phyloP scores from a whole-genome alignment of 2,329 filamentous ascomycete genomes.

The Stachybotrys elegans region DNA sequence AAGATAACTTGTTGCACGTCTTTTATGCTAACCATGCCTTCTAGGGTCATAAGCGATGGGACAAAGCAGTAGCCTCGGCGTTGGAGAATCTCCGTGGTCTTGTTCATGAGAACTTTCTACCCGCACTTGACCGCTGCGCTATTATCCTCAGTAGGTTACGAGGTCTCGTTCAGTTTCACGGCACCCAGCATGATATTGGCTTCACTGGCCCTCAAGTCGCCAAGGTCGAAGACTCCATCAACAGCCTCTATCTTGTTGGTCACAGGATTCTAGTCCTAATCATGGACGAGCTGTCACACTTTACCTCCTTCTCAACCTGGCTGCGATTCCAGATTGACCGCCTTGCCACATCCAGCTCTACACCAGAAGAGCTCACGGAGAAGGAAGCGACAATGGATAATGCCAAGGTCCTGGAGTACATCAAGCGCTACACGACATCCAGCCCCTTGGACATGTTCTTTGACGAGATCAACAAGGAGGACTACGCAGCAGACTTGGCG shows the following conservation, averaged over 20 bases:
- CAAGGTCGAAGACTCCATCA: constrained; percentile 63
- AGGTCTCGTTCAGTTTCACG: constrained; percentile 78
- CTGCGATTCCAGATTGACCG: constrained; percentile 77
- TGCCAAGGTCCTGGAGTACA: constrained; percentile 68
- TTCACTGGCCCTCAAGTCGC: constrained; percentile 60
- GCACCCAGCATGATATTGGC: constrained; percentile 59
- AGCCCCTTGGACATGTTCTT: constrained; percentile 64
- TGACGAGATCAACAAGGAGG: constrained; percentile 41
- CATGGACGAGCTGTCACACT: constrained; percentile 74
- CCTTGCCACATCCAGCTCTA: constrained; percentile 57
- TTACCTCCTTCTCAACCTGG: constrained; percentile 77
- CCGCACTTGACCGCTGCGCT: constrained; percentile 76
- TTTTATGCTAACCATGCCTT: constrained; percentile 10
- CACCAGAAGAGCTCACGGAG: constrained; percentile 67
- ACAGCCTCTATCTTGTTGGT: constrained; percentile 69
- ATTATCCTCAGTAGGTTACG: constrained; percentile 78
- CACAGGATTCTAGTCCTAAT: constrained; percentile 68
- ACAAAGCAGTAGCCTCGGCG: constrained; percentile 75
- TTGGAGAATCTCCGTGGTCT: constrained; percentile 73
- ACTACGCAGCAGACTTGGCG: constrained; percentile 41
- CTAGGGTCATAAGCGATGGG: constrained; percentile 90
- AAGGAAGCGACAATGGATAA: constrained; percentile 74
- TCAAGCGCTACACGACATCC: constrained; percentile 62
- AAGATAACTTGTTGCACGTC: background rate
- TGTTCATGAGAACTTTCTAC: constrained; percentile 82